phyloP scores from a whole-genome alignment of 306 rosid genomes.

The Luffa aegyptiaca region DNA sequence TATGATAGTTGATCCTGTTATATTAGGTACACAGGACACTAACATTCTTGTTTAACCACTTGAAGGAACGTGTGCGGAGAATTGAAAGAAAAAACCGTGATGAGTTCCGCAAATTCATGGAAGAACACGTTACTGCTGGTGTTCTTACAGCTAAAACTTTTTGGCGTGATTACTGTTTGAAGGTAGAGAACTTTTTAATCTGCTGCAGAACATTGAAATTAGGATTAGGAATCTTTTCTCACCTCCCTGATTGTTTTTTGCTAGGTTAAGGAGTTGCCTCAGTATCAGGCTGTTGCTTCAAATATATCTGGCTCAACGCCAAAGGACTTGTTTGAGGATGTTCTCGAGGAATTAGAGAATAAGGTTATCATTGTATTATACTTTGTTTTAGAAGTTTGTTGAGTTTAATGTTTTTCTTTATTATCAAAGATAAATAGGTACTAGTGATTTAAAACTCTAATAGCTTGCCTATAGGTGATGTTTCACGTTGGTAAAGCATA shows the following conservation, averaged over 20 bases:
- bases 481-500: not conserved
- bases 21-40: conserved; percentile 15
- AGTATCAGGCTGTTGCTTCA: conserved; percentile 85
- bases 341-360: conserved; percentile 69
- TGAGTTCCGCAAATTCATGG: conserved; percentile 80
- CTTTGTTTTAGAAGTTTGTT: not conserved
- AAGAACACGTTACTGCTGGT: conserved; percentile 62
- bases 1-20: conserved; percentile 4
- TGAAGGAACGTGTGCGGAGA: conserved; percentile 64
- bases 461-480: not conserved
- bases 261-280: conserved; percentile 82
- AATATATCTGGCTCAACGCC: conserved; percentile 93
- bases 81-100: conserved; percentile 95
- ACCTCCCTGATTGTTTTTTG: not conserved
- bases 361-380: conserved; percentile 29
- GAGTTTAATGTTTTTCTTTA: not conserved
- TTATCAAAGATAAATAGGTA: not conserved
- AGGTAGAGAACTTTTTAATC: conserved; percentile 31
- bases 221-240: not conserved
- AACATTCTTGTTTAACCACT: conserved; percentile 11
- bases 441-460: not conserved
- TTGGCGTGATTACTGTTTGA: conserved; percentile 90
- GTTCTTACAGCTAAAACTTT: conserved; percentile 66
- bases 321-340: conserved; percentile 81
- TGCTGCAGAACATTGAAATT: not conserved